phyloP scores from a whole-genome alignment of 306 rosid species.

The Abrus pulchellus region DNA sequence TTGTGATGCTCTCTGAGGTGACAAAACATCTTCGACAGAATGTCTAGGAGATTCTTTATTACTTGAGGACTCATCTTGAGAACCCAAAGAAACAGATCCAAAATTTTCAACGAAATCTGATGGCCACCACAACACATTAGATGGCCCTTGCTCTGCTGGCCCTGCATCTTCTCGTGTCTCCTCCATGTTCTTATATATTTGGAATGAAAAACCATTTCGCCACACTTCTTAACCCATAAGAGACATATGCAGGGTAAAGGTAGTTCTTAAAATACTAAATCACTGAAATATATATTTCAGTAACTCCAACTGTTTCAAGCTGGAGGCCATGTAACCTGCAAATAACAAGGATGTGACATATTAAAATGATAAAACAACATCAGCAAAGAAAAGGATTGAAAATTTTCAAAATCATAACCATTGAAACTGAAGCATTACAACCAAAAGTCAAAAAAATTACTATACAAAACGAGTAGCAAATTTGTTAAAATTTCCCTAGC shows the following conservation, averaged over 20 bases:
- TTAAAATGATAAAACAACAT: slow-evolving; percentile 27
- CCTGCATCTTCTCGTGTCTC: slow-evolving; percentile 90
- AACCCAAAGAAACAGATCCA: slow-evolving; percentile 88
- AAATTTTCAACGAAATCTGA: slow-evolving; percentile 87
- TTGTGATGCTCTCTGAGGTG: slow-evolving; percentile 89
- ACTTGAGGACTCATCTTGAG: slow-evolving; percentile 72
- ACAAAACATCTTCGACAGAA: slow-evolving; percentile 65
- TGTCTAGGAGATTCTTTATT: slow-evolving; percentile 66
- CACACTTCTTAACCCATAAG: slow-evolving; percentile 75
- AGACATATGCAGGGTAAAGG: slow-evolving; percentile 58
- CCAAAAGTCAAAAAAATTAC: slow-evolving; percentile 36
- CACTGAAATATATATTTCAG: slow-evolving; percentile 53
- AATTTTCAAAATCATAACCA: slow-evolving; percentile 29
- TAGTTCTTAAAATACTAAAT: slow-evolving; percentile 50
- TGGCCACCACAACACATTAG: slow-evolving; percentile 91
- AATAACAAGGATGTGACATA: slow-evolving; percentile 29
- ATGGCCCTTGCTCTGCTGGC: slow-evolving; percentile 86
- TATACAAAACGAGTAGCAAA: slow-evolving; percentile 22
- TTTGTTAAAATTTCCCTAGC: slow-evolving; percentile 25
- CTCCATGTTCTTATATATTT: slow-evolving; percentile 83
- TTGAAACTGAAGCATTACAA: slow-evolving; percentile 30
- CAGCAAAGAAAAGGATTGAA: slow-evolving; percentile 1
- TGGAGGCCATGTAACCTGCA: slow-evolving; percentile 80
- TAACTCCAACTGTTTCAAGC: slow-evolving; percentile 65
- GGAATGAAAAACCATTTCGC: slow-evolving; percentile 87